Evolutionary conservation across 2,329 filamentous ascomycete genomes (phyloP).

Genomic region (Neospermospora avenae): DNA sequence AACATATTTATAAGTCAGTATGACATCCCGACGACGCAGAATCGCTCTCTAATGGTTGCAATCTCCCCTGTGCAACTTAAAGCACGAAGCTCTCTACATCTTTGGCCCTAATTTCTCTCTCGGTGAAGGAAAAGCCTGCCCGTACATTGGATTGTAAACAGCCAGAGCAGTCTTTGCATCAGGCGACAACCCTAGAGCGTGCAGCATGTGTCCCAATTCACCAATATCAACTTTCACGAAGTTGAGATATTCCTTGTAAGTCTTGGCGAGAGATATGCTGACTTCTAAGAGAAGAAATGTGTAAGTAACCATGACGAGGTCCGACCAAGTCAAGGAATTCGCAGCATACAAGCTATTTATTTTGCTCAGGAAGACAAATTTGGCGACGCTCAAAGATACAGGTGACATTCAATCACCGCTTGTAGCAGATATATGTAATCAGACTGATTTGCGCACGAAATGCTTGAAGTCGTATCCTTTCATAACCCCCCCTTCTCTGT

Average conservation of each 20-base stretch:
- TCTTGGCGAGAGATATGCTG: constrained; percentile 43
- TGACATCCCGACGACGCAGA: not conserved
- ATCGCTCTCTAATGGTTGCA: constrained; percentile 2
- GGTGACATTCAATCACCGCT: not conserved
- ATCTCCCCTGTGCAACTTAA: constrained; percentile 41
- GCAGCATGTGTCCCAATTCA: constrained; percentile 45
- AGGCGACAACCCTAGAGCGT: constrained; percentile 39
- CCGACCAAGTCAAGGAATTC: too few relatives aligned
- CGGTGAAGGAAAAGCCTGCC: constrained; percentile 43
- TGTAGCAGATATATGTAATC: not conserved
- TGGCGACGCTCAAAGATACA: too few relatives aligned
- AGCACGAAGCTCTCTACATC: constrained; percentile 43
- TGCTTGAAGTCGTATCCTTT: not conserved
- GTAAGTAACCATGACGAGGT: too few relatives aligned
- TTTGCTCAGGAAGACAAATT: too few relatives aligned
- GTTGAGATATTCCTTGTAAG: constrained; percentile 45
- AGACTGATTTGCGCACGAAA: not conserved
- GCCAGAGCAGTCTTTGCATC: constrained; percentile 36
- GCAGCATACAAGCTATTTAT: too few relatives aligned
- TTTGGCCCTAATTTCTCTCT: constrained; percentile 34
- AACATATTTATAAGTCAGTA: not conserved
- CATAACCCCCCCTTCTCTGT: constrained; percentile 4
- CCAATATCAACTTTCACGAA: constrained; percentile 46
- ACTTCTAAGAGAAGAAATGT: too few relatives aligned
- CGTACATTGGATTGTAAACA: constrained; percentile 44